Evolutionary conservation across 2,329 filamentous ascomycete genomes (phyloP).

Genomic region (Neopestalotiopsis sp.): DNA sequence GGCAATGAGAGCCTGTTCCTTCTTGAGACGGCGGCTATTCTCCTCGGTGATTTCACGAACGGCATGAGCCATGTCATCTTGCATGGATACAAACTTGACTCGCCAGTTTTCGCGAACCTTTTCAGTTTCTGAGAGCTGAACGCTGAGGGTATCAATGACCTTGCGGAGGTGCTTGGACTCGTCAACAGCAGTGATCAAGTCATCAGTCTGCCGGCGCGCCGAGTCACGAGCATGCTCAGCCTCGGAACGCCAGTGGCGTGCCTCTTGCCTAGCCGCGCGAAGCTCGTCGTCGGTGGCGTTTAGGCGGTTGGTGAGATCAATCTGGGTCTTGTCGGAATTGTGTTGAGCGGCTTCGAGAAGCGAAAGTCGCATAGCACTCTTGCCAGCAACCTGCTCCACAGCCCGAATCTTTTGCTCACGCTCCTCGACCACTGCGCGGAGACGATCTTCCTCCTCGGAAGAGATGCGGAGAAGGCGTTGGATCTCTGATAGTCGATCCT

Average conservation of each 20-base stretch:
- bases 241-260: conserved; percentile 65
- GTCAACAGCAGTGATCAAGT: conserved; percentile 53
- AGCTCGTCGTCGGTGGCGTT: conserved; percentile 61
- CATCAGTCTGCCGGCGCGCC: conserved; percentile 53
- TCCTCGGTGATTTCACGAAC: conserved; percentile 83
- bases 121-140: conserved; percentile 85
- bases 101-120: conserved; percentile 84
- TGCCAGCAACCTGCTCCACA: conserved; percentile 60
- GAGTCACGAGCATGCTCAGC: conserved; percentile 63
- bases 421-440: conserved; percentile 71
- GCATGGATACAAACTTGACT: conserved; percentile 81
- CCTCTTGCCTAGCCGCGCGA: conserved; percentile 60
- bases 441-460: conserved; percentile 74
- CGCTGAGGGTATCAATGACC: conserved; percentile 74
- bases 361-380: conserved; percentile 66
- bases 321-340: conserved; percentile 58
- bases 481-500: conserved; percentile 76
- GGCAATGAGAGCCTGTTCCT: conserved; percentile 79
- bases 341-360: conserved; percentile 72
- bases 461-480: conserved; percentile 72
- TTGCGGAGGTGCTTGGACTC: conserved; percentile 78
- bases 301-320: conserved; percentile 62
- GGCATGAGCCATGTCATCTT: conserved; percentile 84
- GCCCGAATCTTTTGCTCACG: conserved; percentile 70
- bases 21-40: conserved; percentile 78